phyloP scores from a whole-genome alignment of 441 rosid genomes.

The Populus hybrid region DNA sequence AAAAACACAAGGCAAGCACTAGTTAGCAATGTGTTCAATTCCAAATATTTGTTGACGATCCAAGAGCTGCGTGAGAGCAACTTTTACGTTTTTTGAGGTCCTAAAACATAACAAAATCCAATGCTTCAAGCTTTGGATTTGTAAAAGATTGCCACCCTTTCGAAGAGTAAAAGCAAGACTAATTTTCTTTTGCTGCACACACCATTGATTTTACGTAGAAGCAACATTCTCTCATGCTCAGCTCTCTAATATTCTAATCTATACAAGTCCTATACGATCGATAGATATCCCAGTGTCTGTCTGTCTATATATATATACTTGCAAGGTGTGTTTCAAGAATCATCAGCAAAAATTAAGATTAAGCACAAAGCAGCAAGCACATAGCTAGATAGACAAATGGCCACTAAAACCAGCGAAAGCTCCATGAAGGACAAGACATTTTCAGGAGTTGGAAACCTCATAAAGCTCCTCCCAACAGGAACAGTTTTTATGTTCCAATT shows the following conservation, averaged over 20 bases:
- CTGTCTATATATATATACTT: slow-evolving; percentile 18
- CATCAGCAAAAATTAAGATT: background rate
- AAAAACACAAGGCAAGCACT: too few relatives aligned
- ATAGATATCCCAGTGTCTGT: too few relatives aligned
- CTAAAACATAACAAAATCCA: background rate
- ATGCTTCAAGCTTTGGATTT: slow-evolving; percentile 9
- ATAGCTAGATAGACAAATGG: background rate
- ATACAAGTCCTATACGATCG: too few relatives aligned
- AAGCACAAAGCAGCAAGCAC: background rate
- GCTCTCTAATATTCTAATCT: too few relatives aligned
- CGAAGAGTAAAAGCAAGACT: slow-evolving; percentile 36
- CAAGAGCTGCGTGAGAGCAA: background rate
- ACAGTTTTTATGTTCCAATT: slow-evolving; percentile 81
- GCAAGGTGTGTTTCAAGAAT: background rate
- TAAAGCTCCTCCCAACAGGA: slow-evolving; percentile 86
- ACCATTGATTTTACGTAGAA: slow-evolving; percentile 34
- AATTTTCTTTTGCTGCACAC: background rate
- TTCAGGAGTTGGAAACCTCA: slow-evolving; percentile 56
- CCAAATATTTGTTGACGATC: background rate
- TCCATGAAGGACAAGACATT: slow-evolving; percentile 38
- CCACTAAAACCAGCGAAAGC: slow-evolving; percentile 3
- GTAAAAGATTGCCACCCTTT: background rate
- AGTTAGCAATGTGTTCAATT: too few relatives aligned
- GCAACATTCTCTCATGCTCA: slow-evolving; percentile 26
- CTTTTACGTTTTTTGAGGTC: background rate